Evolutionary conservation across 1,139 yeast species (phyloP).

Genomic region (Wickerhamomyces sp.): DNA sequence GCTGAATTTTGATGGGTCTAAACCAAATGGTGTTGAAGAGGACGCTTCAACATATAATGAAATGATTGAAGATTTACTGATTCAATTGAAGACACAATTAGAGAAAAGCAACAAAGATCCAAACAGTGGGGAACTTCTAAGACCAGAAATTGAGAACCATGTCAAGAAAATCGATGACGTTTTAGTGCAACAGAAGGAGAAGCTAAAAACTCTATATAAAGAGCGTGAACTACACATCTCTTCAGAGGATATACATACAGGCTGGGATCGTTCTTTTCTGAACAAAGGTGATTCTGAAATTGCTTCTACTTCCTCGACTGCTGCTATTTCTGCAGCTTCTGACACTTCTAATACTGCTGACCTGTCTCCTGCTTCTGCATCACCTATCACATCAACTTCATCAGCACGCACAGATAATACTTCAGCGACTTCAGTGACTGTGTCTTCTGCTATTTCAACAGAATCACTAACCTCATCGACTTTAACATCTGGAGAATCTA

Average conservation of each 20-base stretch:
- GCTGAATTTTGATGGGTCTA: conserved; percentile 54
- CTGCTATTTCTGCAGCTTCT: conserved; percentile 5
- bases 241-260: conserved; percentile 91
- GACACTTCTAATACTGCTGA: neutral
- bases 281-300: conserved; percentile 40
- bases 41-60: conserved; percentile 82
- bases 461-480: conserved; percentile 9
- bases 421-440: neutral
- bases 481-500: neutral
- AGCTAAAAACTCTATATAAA: conserved; percentile 58
- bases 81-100: conserved; percentile 60
- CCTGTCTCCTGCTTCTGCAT: neutral
- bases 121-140: conserved; percentile 38
- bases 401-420: conserved; percentile 1
- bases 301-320: neutral
- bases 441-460: neutral
- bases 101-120: conserved; percentile 44
- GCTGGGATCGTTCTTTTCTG: conserved; percentile 80
- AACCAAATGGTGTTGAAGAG: conserved; percentile 52
- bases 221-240: conserved; percentile 76
- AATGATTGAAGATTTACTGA: conserved; percentile 85
- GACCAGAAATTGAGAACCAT: conserved; percentile 48
- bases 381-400: conserved; percentile 1
- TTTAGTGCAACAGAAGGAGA: conserved; percentile 52
- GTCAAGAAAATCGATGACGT: conserved; percentile 64